Evolutionary conservation across 2,329 filamentous ascomycete species (phyloP).

Genomic region (Neurospora sp.): DNA sequence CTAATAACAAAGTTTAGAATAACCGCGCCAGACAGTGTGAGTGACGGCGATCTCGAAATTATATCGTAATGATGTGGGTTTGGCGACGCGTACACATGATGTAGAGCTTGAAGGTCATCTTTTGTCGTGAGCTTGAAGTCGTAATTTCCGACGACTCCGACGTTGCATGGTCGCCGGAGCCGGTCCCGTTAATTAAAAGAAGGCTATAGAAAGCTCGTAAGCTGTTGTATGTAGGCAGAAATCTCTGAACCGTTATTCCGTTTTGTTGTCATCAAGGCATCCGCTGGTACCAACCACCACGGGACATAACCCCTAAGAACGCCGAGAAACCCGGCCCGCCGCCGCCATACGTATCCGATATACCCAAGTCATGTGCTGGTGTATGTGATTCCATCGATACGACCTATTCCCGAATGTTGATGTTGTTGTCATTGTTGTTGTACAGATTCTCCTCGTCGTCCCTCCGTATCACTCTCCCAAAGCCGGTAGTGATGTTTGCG

Average conservation of each 20-base stretch:
- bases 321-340: conserved; percentile 10
- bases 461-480: neutral
- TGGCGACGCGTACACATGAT: neutral
- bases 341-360: conserved; percentile 3
- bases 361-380: conserved; percentile 14
- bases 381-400: neutral
- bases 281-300: neutral
- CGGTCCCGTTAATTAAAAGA: neutral
- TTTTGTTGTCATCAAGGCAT: conserved; percentile 5
- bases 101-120: neutral
- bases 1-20: neutral
- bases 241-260: neutral
- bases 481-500: neutral
- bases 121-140: neutral
- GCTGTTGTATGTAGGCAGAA: neutral
- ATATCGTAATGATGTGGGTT: neutral
- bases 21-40: neutral
- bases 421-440: conserved; percentile 14
- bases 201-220: neutral
- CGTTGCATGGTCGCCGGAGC: neutral
- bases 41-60: neutral
- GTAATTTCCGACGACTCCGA: neutral
- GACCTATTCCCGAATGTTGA: conserved; percentile 5
- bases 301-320: conserved; percentile 9
- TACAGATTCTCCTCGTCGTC: conserved; percentile 12